Evolutionary conservation across 2,329 filamentous ascomycete species (phyloP), one percentile per base, ranked within the genome.

Genomic region (Pseudogymnoascus sp.): DNA sequence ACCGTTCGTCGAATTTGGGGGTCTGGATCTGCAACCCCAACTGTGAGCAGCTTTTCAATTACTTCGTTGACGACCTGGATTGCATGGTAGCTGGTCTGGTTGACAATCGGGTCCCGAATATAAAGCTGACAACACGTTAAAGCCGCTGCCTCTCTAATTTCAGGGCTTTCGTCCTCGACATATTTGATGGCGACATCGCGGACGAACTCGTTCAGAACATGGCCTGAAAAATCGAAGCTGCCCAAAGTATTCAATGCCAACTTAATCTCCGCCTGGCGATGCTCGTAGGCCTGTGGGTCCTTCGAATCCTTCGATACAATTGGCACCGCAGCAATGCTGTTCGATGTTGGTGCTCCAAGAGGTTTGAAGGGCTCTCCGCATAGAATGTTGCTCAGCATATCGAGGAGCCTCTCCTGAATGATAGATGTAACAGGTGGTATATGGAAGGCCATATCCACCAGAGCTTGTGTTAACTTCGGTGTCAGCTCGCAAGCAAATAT

Each of bases 401-500:
- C 92, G 11, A 99, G 82, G 22, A 99, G 78, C 67, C 94, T 87
- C 70, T 97, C 93, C 71, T 99, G 94, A 39, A 99, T 97, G 6
- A 86, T 92, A 2, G 89, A 83, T 71, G 96, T 94, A 62, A 97
- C 91, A 0, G 95, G 92, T 0, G 93, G 94, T 54, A 99, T 97
- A 72, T 99, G 97, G 71, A 97, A 96, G 28, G 94, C 94, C 90
- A 99, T 97, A 70, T 99, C 95, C 20, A 97, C 92, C 60, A 99
- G 79, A 2, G 95, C 95, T 72, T 97, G 92, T 0, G 93, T 97
- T 22, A 99, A 82, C 67, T 95, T 94, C 61, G 93, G 89, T 37
- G 92, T 97, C 59, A 99, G 80, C 57, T 96, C 94, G 72, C 94
- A 99, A 14, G 91, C 92, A 74, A 99, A 99, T 63, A 99, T 97